These are phyloP conservation scores for Xylariaceae sp. DNA, from an alignment of 2,329 filamentous ascomycete genomes.

Conservation along the genomic window DNA sequence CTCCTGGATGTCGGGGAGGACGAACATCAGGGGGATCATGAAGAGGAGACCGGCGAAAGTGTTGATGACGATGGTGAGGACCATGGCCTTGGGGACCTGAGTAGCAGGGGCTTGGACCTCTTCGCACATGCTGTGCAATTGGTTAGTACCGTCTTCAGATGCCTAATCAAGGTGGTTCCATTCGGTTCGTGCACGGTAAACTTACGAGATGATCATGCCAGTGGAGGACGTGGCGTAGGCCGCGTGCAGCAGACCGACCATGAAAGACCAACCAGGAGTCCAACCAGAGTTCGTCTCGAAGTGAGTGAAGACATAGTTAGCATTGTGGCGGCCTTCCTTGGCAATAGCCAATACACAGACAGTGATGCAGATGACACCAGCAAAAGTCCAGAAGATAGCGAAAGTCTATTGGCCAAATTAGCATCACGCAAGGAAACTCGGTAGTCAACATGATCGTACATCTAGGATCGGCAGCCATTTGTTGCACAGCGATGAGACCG, in stretches of 20 bases:
- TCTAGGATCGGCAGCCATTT: constrained; percentile 63
- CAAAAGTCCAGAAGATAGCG: constrained; percentile 72
- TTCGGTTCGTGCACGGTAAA: constrained; percentile 11
- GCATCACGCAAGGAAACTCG: background rate
- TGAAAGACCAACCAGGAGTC: constrained; percentile 68
- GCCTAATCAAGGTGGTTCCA: too few relatives aligned
- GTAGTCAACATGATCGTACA: constrained; percentile 44
- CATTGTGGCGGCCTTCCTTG: constrained; percentile 61
- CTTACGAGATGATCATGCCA: constrained; percentile 75
- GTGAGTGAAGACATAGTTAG: constrained; percentile 60
- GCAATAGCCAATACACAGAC: constrained; percentile 61
- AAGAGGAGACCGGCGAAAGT: constrained; percentile 62
- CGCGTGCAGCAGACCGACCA: constrained; percentile 66
- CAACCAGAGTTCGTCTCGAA: constrained; percentile 68
- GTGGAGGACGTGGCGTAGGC: constrained; percentile 72
- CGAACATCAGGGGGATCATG: constrained; percentile 65
- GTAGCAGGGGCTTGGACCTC: constrained; percentile 62
- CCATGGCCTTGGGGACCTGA: constrained; percentile 71
- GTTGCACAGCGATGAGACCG: constrained; percentile 65
- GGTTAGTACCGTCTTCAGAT: too few relatives aligned
- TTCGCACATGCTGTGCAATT: constrained; percentile 60
- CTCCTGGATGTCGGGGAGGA: constrained; percentile 57
- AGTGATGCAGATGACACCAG: constrained; percentile 62
- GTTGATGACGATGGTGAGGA: constrained; percentile 63
- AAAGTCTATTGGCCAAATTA: constrained; percentile 48